These are phyloP conservation scores for Aureobasidium sp. DNA, from an alignment of 2,329 filamentous ascomycete genomes.

Conservation along the genomic window DNA sequence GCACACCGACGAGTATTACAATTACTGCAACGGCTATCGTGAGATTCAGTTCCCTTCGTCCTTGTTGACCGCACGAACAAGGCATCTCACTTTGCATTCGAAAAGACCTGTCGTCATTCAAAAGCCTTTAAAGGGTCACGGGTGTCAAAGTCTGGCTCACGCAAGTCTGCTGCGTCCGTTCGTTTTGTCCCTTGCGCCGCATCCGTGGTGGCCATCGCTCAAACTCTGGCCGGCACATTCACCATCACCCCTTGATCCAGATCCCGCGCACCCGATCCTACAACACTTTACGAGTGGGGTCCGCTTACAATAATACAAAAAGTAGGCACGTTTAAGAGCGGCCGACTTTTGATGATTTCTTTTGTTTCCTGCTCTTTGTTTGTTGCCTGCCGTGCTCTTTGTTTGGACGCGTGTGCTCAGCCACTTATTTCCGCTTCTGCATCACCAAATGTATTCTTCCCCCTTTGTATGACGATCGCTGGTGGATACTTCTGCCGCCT, in stretches of 20 bases:
- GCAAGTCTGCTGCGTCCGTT: slow-evolving; percentile 4
- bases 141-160: background rate
- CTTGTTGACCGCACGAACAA: background rate
- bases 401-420: background rate
- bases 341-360: background rate
- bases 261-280: background rate
- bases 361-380: slow-evolving; percentile 1
- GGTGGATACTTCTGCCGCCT: slow-evolving; percentile 7
- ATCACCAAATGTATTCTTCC: background rate
- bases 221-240: background rate
- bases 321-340: background rate
- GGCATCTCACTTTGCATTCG: background rate
- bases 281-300: background rate
- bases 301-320: background rate
- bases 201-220: background rate
- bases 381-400: background rate
- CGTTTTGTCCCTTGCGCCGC: slow-evolving; percentile 10
- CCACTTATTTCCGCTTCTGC: background rate
- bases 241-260: background rate
- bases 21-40: slow-evolving; percentile 6
- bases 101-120: background rate
- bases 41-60: background rate
- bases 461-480: slow-evolving; percentile 9
- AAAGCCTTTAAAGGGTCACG: background rate
- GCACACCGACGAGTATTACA: background rate